Evolutionary conservation across 1,139 yeast genomes (phyloP), one percentile per base, ranked within the genome.

Genomic region (Petasospora fabianii): DNA sequence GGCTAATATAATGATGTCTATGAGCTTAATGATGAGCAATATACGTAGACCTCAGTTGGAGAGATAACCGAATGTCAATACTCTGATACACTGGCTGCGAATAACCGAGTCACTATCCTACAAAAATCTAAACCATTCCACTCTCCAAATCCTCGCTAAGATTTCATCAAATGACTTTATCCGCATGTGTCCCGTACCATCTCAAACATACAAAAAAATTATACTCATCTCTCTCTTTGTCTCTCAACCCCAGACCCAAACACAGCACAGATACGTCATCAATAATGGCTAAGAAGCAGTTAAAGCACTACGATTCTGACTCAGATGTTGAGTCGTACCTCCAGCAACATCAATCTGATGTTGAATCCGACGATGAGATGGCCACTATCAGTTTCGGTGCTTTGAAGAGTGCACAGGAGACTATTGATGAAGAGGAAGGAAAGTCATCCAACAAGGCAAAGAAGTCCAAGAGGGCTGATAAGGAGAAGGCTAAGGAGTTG

Each of bases 381-480:
- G 54, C 62, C 13, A 60, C 69, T 3, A 53, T 79, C 17, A 76
- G 85, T 3, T 80, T 80, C 62, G 84, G 81, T 3, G 70, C 83
- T 4, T 61, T 80, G 38, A 72, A 72, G 49, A 62, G 66, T 24
- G 84, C 85, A 8, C 86, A 80, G 53, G 62, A 64, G 28, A 64
- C 72, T 50, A 40, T 80, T 31, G 65, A 65, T 29, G 45, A 54
- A 29, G 63, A 67, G 43, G 66, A 63, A 19, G 42, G 42, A 24
- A 49, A 54, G 17, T 11, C n/a, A n/a, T n/a, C 26, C 11, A 22
- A 22, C 13, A 22, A 20, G 10, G 10, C 9, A 8, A 20, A 22
- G 26, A 22, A 22, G 26, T 5, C 6, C 6, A 22, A 13, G 6
- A 22, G 11, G 12, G 11, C 10, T 11, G 13, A 22, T 12, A 22